phyloP scores from a whole-genome alignment of 805 yeast species.

The Babjeviella inositovora region DNA sequence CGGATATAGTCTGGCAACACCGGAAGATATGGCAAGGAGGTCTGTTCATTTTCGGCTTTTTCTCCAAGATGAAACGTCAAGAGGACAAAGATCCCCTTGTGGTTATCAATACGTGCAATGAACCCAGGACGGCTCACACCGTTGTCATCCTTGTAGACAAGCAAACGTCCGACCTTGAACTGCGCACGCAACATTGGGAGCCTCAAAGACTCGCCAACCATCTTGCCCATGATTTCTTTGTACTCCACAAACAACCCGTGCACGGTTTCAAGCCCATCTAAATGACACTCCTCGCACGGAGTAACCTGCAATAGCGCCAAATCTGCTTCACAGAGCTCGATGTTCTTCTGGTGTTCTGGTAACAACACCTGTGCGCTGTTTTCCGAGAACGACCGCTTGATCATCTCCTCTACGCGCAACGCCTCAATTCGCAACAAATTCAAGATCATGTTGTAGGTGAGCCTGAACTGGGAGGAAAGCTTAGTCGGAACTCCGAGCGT shows the following conservation, averaged over 20 bases:
- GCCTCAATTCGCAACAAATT: slow-evolving; percentile 89
- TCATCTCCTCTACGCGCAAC: slow-evolving; percentile 93
- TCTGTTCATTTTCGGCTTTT: slow-evolving; percentile 8
- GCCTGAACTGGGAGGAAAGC: slow-evolving; percentile 78
- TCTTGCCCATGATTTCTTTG: slow-evolving; percentile 20
- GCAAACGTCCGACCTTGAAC: slow-evolving; percentile 35
- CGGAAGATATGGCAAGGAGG: slow-evolving; percentile 20
- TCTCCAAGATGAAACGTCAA: slow-evolving; percentile 28
- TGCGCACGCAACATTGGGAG: slow-evolving; percentile 29
- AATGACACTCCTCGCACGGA: slow-evolving; percentile 14
- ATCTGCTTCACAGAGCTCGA: slow-evolving; percentile 32
- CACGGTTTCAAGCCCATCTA: slow-evolving; percentile 19
- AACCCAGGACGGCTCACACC: slow-evolving; percentile 33
- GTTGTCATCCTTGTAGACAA: slow-evolving; percentile 36
- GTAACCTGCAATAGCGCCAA: slow-evolving; percentile 18
- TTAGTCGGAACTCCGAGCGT: slow-evolving; percentile 84
- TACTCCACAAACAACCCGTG: slow-evolving; percentile 28
- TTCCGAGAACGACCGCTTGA: slow-evolving; percentile 88
- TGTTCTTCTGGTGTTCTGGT: slow-evolving; percentile 69
- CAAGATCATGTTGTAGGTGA: slow-evolving; percentile 91
- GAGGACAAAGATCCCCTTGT: slow-evolving; percentile 14
- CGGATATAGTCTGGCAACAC: slow-evolving; percentile 10
- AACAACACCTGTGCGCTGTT: slow-evolving; percentile 71
- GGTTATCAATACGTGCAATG: slow-evolving; percentile 23
- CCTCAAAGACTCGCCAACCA: slow-evolving; percentile 29